A percentile compares a stretch with the other conserved stretches of the same genome.
Evolutionary conservation across 345 rosid species (phyloP).

Genomic region (Moricandia moricandioides): DNA sequence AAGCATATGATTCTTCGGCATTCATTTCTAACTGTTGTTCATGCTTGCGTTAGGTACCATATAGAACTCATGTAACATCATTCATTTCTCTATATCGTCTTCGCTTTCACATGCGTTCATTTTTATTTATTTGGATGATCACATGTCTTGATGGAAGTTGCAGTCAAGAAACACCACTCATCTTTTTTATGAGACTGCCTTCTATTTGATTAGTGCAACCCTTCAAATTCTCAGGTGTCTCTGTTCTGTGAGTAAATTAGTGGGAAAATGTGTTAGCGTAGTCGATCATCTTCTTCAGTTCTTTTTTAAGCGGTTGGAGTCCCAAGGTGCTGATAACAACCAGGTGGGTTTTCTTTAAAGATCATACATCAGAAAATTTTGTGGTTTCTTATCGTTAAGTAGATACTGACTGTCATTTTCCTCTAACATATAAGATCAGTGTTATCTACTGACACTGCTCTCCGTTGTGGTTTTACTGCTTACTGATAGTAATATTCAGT

Average conservation of each 20-base stretch:
- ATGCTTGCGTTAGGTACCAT: conserved; percentile 91
- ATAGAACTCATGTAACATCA: conserved; percentile 19
- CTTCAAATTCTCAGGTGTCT: conserved; percentile 65
- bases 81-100: conserved; percentile 3
- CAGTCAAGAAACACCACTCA: conserved; percentile 5
- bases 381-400: not conserved
- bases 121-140: conserved; percentile 7
- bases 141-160: conserved; percentile 17
- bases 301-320: conserved; percentile 81
- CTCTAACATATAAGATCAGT: conserved; percentile 15
- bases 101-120: conserved; percentile 8
- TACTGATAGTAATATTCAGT: not conserved
- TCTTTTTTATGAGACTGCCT: conserved; percentile 2
- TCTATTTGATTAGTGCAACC: conserved; percentile 5
- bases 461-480: conserved; percentile 4
- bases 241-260: conserved; percentile 73
- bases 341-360: conserved; percentile 57
- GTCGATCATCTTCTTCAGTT: conserved; percentile 86
- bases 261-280: conserved; percentile 64
- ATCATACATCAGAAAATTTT: not conserved
- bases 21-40: conserved; percentile 95
- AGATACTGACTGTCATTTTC: conserved; percentile 7
- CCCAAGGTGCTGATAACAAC: conserved; percentile 62
- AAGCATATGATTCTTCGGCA: conserved; percentile 93
- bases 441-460: not conserved